Conservation (phyloP, 768 basidiomycete genomes). For the Hygrocybe coccinea region DNA sequence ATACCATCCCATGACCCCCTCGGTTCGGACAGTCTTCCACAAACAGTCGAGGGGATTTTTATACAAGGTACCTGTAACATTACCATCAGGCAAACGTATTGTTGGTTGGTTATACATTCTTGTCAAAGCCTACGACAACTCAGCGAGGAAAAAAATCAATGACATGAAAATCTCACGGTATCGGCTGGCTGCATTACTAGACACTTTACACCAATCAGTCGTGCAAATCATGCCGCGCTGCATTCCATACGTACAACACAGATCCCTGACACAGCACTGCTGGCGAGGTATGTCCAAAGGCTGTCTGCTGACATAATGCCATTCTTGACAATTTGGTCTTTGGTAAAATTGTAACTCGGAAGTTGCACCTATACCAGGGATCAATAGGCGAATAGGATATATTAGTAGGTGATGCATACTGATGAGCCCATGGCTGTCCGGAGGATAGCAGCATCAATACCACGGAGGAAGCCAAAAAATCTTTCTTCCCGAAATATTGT, state of each 20-base stretch:
- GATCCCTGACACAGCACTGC: constrained; percentile 82
- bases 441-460: constrained; percentile 89
- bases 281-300: constrained; percentile 81
- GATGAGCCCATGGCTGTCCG: constrained; percentile 94
- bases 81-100: constrained; percentile 62
- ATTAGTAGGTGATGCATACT: too few species aligned
- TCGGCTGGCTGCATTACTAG: constrained; percentile 94
- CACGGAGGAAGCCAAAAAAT: constrained; percentile 74
- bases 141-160: neutral
- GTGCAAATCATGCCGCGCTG: neutral
- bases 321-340: constrained; percentile 65
- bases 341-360: constrained; percentile 93
- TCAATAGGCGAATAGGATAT: too few species aligned
- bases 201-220: constrained; percentile 44
- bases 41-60: constrained; percentile 92
- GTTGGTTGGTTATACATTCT: constrained; percentile 97
- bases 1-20: constrained; percentile 93
- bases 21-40: constrained; percentile 89
- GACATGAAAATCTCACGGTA: constrained; percentile 42
- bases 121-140: constrained; percentile 63
- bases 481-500: constrained; percentile 79
- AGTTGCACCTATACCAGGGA: constrained; percentile 65
- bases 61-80: constrained; percentile 70
- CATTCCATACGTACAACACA: constrained; percentile 68
- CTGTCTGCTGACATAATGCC: constrained; percentile 72